Conservation (phyloP, 257 asterid genomes). For the Nicotiana paniculata region DNA sequence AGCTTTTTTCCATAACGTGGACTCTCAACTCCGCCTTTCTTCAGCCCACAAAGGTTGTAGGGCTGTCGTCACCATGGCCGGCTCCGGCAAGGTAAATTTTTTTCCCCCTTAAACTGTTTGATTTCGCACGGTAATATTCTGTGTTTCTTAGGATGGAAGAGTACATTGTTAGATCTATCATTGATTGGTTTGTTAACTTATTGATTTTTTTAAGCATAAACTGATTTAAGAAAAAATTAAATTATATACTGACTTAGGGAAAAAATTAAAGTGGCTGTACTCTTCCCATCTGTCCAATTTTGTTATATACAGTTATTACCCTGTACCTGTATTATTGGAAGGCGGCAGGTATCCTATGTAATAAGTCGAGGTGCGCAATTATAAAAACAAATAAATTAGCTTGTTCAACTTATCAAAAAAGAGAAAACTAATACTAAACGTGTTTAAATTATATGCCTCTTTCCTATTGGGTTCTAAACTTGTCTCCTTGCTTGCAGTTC, state of each 20-base stretch:
- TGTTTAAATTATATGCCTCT: not conserved
- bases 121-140: not conserved
- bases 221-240: no score
- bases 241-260: no score
- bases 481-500: constrained; percentile 61
- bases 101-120: not conserved
- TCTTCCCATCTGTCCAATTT: no score
- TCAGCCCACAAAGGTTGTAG: constrained; percentile 47
- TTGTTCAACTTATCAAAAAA: no score
- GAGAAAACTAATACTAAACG: no score
- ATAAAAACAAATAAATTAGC: no score
- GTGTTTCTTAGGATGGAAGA: not conserved
- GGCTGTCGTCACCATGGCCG: constrained; percentile 80
- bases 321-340: no score
- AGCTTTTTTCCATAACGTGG: constrained; percentile 41
- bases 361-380: no score
- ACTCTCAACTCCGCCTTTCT: constrained; percentile 53
- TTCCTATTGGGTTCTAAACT: constrained; percentile 3
- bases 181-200: not conserved
- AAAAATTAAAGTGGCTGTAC: no score
- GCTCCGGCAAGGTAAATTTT: constrained; percentile 71
- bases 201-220: not conserved
- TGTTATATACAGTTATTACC: no score
- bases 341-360: no score
- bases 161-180: not conserved